Evolutionary conservation across 306 rosid genomes (phyloP).

Genomic region (Glycine tomentella): DNA sequence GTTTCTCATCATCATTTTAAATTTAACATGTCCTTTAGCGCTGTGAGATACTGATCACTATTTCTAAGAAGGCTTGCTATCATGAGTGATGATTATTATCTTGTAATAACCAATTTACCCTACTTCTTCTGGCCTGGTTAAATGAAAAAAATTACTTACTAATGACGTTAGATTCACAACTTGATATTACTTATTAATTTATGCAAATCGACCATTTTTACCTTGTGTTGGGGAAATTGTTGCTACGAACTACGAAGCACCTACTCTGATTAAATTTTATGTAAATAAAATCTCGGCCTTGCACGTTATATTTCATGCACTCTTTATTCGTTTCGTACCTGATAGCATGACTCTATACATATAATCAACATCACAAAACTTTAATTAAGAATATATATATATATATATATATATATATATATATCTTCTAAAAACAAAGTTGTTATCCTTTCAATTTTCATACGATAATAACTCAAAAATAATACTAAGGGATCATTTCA

Average conservation of each 20-base stretch:
- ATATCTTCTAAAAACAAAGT: neutral
- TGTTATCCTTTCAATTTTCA: neutral
- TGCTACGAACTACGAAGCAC: neutral
- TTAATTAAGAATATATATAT: no score
- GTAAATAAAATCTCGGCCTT: no score
- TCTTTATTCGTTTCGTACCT: neutral
- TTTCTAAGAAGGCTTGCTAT: constrained; percentile 27
- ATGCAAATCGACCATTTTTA: neutral
- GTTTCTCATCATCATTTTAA: constrained; percentile 16
- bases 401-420: no score
- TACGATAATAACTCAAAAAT: neutral
- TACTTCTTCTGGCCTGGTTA: constrained; percentile 39
- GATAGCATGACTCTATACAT: no score
- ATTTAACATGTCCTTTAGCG: constrained; percentile 13
- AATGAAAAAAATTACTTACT: no score
- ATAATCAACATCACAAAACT: no score
- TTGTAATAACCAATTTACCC: constrained; percentile 36
- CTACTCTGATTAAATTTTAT: neutral
- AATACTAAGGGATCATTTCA: neutral
- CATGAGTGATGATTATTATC: constrained; percentile 41
- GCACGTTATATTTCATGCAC: neutral
- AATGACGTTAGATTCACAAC: constrained; percentile 1
- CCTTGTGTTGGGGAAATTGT: neutral
- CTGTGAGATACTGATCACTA: constrained; percentile 25
- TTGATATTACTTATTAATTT: constrained; percentile 33